phyloP scores from a whole-genome alignment of 2,329 filamentous ascomycete genomes.

The Setomelanomma holmii region DNA sequence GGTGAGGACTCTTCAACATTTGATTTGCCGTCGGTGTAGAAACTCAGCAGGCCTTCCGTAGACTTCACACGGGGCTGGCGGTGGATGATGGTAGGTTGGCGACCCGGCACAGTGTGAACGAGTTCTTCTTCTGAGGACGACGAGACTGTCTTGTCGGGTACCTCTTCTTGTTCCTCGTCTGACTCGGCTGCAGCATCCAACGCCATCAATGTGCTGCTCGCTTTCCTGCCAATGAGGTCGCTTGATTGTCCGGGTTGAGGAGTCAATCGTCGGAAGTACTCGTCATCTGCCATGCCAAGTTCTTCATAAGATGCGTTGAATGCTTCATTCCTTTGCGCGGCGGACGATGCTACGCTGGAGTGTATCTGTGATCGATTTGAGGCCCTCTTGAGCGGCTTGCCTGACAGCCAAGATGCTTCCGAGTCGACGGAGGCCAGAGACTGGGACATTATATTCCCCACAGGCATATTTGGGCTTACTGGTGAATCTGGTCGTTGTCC shows the following conservation, averaged over 20 bases:
- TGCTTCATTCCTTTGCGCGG: conserved; percentile 57
- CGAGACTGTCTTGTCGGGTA: conserved; percentile 25
- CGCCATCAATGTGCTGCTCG: conserved; percentile 56
- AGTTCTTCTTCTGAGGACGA: conserved; percentile 48
- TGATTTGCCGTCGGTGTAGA: conserved; percentile 51
- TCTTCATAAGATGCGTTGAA: conserved; percentile 71
- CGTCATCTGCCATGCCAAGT: conserved; percentile 71
- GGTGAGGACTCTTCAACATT: conserved; percentile 36
- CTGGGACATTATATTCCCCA: conserved; percentile 66
- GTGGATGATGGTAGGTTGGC: conserved; percentile 71
- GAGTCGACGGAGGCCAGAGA: conserved; percentile 95
- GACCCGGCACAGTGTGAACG: conserved; percentile 61
- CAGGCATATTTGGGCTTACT: conserved; percentile 40
- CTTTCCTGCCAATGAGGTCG: conserved; percentile 38
- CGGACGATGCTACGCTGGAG: conserved; percentile 56
- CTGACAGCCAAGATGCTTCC: conserved; percentile 94
- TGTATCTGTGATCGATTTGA: conserved; percentile 55
- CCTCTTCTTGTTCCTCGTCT: conserved; percentile 43
- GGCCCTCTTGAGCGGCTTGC: conserved; percentile 64
- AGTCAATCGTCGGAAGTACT: conserved; percentile 70
- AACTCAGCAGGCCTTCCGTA: conserved; percentile 65
- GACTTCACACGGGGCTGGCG: conserved; percentile 65
- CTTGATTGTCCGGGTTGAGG: conserved; percentile 47
- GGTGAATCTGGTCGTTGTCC: conserved; percentile 53
- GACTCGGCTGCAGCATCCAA: conserved; percentile 48